These are phyloP conservation scores for Rhododendron ovatum DNA, from an alignment of 148 eudicot genomes.

Conservation along the genomic window DNA sequence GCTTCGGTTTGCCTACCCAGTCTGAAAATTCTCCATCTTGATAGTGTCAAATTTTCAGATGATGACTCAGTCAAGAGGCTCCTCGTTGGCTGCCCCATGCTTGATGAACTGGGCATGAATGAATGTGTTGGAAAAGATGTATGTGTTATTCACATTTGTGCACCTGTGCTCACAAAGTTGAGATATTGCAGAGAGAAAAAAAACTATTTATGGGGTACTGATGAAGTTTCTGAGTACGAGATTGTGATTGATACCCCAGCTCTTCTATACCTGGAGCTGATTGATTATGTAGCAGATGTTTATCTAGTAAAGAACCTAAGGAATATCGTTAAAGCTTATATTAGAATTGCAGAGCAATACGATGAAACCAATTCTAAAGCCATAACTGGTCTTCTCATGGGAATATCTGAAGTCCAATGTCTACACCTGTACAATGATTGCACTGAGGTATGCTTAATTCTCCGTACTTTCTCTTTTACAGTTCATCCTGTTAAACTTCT, in stretches of 20 bases:
- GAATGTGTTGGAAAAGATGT: not conserved
- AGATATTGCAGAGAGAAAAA: not conserved
- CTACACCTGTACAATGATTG: not conserved
- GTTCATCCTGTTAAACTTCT: not conserved
- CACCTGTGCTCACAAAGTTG: not conserved
- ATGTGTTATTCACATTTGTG: not conserved
- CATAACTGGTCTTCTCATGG: not conserved
- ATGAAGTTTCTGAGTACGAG: not conserved
- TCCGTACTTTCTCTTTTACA: not conserved
- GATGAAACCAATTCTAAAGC: not conserved
- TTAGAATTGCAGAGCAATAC: not conserved
- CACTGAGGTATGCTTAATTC: not conserved
- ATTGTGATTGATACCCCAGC: not conserved
- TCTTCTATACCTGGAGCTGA: not conserved
- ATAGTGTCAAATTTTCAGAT: not conserved
- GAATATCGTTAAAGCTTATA: not conserved
- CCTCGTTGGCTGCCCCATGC: not conserved
- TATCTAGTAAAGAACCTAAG: not conserved
- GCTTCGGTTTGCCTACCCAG: not conserved
- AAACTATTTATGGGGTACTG: not conserved
- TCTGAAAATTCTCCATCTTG: not conserved
- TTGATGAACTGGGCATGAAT: not conserved
- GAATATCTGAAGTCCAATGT: not conserved
- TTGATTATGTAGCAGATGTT: not conserved
- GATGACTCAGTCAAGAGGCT: not conserved